Conservation (phyloP, 805 yeast species). For the Zygosaccharomyces rouxii region DNA sequence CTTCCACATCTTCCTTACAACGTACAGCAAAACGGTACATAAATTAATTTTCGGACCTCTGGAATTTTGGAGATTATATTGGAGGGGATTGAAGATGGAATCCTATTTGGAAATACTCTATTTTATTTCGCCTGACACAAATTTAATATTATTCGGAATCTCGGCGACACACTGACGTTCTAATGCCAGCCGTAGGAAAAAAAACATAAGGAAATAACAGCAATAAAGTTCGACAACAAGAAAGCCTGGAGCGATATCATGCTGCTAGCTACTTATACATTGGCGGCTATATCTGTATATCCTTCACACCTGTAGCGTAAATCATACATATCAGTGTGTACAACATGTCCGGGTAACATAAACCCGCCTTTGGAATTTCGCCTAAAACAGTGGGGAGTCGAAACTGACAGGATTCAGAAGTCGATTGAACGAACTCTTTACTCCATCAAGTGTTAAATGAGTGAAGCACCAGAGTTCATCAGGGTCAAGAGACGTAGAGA, state of each 20-base stretch:
- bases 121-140: slow-evolving; percentile 4
- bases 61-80: neutral
- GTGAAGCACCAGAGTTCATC: slow-evolving; percentile 53
- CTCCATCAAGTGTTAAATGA: slow-evolving; percentile 5
- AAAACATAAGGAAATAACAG: neutral
- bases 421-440: neutral
- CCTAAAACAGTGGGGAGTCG: neutral
- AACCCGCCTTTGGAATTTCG: neutral
- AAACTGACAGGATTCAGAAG: neutral
- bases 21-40: neutral
- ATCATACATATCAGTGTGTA: too few relatives aligned
- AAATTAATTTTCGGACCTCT: neutral
- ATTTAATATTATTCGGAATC: slow-evolving; percentile 21
- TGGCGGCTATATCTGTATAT: too few relatives aligned
- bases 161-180: slow-evolving; percentile 1
- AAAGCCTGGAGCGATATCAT: too few relatives aligned
- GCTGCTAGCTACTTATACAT: too few relatives aligned
- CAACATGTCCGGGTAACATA: neutral
- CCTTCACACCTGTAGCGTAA: too few relatives aligned
- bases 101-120: neutral
- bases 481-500: slow-evolving; percentile 82
- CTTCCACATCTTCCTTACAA: slow-evolving; percentile 1
- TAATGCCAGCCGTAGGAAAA: neutral
- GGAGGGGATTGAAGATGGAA: neutral
- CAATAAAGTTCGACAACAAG: neutral